A percentile compares a stretch with the other conserved stretches of the same genome.
Conservation (phyloP, 495 filamentous ascomycete genomes). For the Poronia punctata region DNA sequence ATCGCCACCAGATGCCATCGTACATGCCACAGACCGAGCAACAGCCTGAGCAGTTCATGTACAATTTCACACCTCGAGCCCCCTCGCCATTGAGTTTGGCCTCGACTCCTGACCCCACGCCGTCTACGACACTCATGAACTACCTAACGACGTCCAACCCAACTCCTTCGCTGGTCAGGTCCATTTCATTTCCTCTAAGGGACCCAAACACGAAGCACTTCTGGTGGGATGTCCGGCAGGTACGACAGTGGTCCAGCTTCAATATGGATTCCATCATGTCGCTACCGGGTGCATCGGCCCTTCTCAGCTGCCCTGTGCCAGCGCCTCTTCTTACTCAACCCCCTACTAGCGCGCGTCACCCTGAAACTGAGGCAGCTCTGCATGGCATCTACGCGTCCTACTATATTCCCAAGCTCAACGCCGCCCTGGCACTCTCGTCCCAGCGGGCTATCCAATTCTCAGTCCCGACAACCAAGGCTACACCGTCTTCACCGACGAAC, state of each 20-base stretch:
- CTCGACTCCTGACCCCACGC: conserved; percentile 35
- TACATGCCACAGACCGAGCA: conserved; percentile 47
- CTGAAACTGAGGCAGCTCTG: conserved; percentile 67
- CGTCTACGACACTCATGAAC: conserved; percentile 64
- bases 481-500: conserved; percentile 44
- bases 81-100: conserved; percentile 44
- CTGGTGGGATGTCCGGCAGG: conserved; percentile 91
- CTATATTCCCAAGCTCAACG: conserved; percentile 73
- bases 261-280: conserved; percentile 61
- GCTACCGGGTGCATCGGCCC: conserved; percentile 62
- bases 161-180: conserved; percentile 72
- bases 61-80: conserved; percentile 36
- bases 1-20: conserved; percentile 66
- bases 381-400: conserved; percentile 60
- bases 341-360: conserved; percentile 47
- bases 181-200: conserved; percentile 61
- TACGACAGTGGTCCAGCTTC: conserved; percentile 76
- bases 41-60: conserved; percentile 38
- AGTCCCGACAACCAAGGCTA: conserved; percentile 44
- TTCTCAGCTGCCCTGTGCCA: conserved; percentile 66
- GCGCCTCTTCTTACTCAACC: conserved; percentile 56
- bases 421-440: conserved; percentile 64
- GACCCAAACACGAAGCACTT: conserved; percentile 72
- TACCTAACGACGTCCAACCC: conserved; percentile 78
- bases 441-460: conserved; percentile 53